These are phyloP conservation scores for Priceomyces melissophilus DNA, from an alignment of 805 yeast species.

Conservation along the genomic window DNA sequence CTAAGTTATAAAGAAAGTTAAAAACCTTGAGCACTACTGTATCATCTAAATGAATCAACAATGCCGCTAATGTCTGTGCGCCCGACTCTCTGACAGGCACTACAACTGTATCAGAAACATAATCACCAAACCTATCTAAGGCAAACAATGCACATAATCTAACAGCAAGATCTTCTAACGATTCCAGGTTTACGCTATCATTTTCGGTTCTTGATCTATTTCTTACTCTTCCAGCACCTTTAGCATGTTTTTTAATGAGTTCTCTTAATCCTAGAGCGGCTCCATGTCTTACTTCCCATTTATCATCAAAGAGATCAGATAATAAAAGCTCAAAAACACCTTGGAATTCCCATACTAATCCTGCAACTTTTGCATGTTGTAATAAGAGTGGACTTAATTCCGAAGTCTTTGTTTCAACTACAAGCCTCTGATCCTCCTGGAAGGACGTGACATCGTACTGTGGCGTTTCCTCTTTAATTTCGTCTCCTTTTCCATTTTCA, in stretches of 20 bases:
- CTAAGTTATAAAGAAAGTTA: slow-evolving; percentile 60
- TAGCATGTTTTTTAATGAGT: slow-evolving; percentile 75
- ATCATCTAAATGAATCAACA: slow-evolving; percentile 69
- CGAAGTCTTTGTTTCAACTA: slow-evolving; percentile 72
- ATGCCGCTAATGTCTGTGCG: slow-evolving; percentile 90
- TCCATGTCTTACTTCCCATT: slow-evolving; percentile 96
- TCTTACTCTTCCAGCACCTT: slow-evolving; percentile 76
- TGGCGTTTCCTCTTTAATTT: slow-evolving; percentile 20
- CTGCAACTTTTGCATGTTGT: slow-evolving; percentile 67
- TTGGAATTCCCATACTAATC: slow-evolving; percentile 89
- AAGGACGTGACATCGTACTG: slow-evolving; percentile 70
- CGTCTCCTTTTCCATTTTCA: slow-evolving; percentile 32
- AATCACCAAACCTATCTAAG: slow-evolving; percentile 93
- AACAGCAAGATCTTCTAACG: slow-evolving; percentile 85
- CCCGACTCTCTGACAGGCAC: slow-evolving; percentile 98
- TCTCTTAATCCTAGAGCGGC: slow-evolving; percentile 91
- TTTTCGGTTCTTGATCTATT: slow-evolving; percentile 64
- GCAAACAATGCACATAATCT: slow-evolving; percentile 84
- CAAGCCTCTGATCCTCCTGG: slow-evolving; percentile 74
- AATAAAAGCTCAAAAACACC: slow-evolving; percentile 82
- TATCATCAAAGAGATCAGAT: slow-evolving; percentile 75
- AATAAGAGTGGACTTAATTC: slow-evolving; percentile 66
- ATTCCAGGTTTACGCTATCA: slow-evolving; percentile 56
- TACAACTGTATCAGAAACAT: slow-evolving; percentile 93
- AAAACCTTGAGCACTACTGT: slow-evolving; percentile 61